Conservation (phyloP, 306 rosid species). For the Cyclanthera cordifolia region DNA sequence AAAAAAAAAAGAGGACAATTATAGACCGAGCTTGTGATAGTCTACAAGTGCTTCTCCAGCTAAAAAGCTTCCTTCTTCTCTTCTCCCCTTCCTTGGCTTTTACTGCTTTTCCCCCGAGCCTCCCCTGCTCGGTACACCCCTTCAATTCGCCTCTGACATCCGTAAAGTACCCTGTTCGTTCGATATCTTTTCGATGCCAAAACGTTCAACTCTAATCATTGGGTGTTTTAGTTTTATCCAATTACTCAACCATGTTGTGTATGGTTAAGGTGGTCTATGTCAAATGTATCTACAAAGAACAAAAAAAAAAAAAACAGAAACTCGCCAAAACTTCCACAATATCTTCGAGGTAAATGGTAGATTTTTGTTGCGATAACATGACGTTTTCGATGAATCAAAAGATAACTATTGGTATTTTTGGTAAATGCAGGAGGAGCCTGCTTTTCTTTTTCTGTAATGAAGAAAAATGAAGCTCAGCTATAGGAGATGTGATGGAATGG, state of each 20-base stretch:
- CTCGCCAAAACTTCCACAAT: not conserved
- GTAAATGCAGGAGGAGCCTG: not conserved
- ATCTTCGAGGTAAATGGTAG: not conserved
- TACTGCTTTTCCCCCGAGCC: not conserved
- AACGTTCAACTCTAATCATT: conserved; percentile 12
- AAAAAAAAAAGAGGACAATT: conserved; percentile 16
- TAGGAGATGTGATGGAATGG: not conserved
- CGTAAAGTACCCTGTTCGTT: not conserved
- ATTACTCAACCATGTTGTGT: conserved; percentile 28
- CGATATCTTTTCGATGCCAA: not conserved
- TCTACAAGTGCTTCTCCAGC: conserved; percentile 50
- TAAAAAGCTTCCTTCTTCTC: conserved; percentile 23
- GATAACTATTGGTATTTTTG: not conserved
- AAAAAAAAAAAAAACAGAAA: too few relatives aligned
- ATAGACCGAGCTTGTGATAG: conserved; percentile 15
- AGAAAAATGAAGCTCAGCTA: not conserved
- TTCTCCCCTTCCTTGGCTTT: not conserved
- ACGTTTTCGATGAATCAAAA: not conserved
- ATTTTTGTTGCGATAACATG: not conserved
- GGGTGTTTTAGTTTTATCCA: conserved; percentile 24
- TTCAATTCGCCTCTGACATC: not conserved
- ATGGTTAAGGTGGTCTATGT: conserved; percentile 21
- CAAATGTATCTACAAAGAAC: conserved; percentile 18
- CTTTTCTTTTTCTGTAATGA: not conserved
- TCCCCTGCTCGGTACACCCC: not conserved